These are phyloP conservation scores for Chaetomium tenue DNA, from an alignment of 495 filamentous ascomycete species.

Conservation along the genomic window DNA sequence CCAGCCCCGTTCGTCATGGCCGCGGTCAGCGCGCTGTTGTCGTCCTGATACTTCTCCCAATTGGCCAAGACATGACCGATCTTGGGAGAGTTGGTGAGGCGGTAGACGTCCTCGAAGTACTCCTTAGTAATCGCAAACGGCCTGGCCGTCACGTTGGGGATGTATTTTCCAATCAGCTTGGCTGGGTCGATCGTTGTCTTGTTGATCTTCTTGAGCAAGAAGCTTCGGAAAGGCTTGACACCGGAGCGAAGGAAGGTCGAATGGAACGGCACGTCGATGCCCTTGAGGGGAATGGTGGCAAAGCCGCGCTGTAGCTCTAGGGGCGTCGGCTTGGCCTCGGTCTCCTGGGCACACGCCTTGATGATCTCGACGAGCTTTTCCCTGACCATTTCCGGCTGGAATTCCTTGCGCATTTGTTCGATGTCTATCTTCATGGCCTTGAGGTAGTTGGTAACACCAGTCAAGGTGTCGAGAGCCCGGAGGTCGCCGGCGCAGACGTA, in stretches of 20 bases:
- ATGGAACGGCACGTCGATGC: constrained; percentile 99
- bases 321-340: constrained; percentile 81
- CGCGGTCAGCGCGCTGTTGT: constrained; percentile 16
- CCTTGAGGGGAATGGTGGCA: constrained; percentile 92
- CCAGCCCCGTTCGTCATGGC: constrained; percentile 7
- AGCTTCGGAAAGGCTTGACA: constrained; percentile 96
- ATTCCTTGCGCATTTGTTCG: constrained; percentile 78
- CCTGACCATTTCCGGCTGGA: constrained; percentile 66
- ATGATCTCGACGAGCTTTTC: constrained; percentile 59
- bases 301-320: constrained; percentile 89
- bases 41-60: constrained; percentile 61
- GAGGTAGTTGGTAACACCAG: constrained; percentile 87
- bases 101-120: constrained; percentile 98
- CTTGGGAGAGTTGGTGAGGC: constrained; percentile 85
- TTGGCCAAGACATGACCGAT: constrained; percentile 90
- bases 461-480: constrained; percentile 90
- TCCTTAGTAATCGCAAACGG: constrained; percentile 96
- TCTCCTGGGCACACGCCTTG: constrained; percentile 81
- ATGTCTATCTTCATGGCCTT: constrained; percentile 97
- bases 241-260: constrained; percentile 95
- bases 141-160: constrained; percentile 94
- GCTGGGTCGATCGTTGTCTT: constrained; percentile 95
- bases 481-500: constrained; percentile 98
- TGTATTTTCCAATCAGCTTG: constrained; percentile 97
- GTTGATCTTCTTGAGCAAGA: constrained; percentile 99